Base-by-base conservation (phyloP, 1,284 basidiomycete genomes). In the Tilletia walkeri region DNA sequence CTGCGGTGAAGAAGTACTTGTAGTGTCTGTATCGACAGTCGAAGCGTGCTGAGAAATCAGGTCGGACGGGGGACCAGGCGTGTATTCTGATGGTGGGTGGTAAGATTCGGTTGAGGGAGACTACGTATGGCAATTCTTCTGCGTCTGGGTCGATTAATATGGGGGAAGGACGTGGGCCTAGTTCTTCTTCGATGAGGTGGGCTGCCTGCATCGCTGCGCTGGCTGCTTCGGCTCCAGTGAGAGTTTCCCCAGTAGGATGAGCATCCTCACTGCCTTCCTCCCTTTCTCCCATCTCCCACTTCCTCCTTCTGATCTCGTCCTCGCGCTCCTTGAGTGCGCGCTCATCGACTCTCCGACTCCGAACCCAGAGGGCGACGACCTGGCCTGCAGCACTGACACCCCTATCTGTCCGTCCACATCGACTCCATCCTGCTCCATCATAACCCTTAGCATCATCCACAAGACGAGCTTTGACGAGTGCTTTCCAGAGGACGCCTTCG, bases 301-400 rank as follows among this genome's bases (percentile, higher is more conserved):
- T 24, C 7, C 30, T 48, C n/a, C 66, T 53, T 4, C 59, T 24
- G 41, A 63, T 39, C 56, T 72, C 56, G 45, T 68, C 38, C 47
- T 45, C 48, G 41, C 59, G 30, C 16, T 61, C 30, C 16, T 70
- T 66, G 59, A 66, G 47, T 6, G 54, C 59, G 66, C 80, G 78
- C 49, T 81, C 74, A 61, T 83, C 77, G 41, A 81, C 70, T 53
- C 75, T 76, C 61, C 71, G 72, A 65, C 80, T 82, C 12, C 82
- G 66, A 1, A 82, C 74, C 91, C 92, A 95, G 1, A 99, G 86
- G 67, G 92, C 93, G 53, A 98, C 88, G 47, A 99, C 95, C 84
- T 99, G 95, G 1, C 94, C 94, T 5, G 92, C 92, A 53, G 92
- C 93, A 81, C 92, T 95, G 66, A 99, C 95, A 0, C 96, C 95